A percentile compares a stretch with the other conserved stretches of the same genome.
These are phyloP conservation scores for Akanthomyces muscarius DNA, from an alignment of 2,329 filamentous ascomycete genomes.

Conservation along the genomic window DNA sequence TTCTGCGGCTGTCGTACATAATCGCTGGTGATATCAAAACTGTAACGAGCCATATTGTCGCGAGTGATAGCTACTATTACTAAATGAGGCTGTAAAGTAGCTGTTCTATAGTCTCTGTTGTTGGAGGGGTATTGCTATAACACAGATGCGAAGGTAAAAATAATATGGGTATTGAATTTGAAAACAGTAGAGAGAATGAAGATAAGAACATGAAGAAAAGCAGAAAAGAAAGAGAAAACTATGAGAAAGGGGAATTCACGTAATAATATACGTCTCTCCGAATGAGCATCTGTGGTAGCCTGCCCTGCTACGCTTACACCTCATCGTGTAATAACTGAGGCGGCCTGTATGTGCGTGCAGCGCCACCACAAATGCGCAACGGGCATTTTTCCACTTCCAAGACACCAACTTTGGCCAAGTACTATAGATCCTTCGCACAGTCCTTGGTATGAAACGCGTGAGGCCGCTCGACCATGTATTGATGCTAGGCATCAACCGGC, in stretches of 20 bases:
- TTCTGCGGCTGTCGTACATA: neutral
- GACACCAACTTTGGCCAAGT: neutral
- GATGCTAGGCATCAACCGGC: too few species aligned
- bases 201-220: neutral
- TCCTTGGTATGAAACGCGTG: neutral
- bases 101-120: neutral
- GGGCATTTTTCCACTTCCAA: neutral
- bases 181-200: neutral
- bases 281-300: neutral
- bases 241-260: neutral
- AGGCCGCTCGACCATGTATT: neutral
- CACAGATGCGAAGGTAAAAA: neutral
- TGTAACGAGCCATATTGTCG: neutral
- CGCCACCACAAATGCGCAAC: constrained; percentile 3
- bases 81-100: neutral
- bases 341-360: neutral
- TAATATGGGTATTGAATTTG: neutral
- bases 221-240: too few species aligned
- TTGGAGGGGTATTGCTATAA: neutral
- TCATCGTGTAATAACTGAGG: neutral
- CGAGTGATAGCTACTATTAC: too few species aligned
- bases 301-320: neutral
- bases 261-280: neutral
- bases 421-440: neutral
- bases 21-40: neutral